Conservation (phyloP, 495 filamentous ascomycete genomes). For the Cercophora scortea region DNA sequence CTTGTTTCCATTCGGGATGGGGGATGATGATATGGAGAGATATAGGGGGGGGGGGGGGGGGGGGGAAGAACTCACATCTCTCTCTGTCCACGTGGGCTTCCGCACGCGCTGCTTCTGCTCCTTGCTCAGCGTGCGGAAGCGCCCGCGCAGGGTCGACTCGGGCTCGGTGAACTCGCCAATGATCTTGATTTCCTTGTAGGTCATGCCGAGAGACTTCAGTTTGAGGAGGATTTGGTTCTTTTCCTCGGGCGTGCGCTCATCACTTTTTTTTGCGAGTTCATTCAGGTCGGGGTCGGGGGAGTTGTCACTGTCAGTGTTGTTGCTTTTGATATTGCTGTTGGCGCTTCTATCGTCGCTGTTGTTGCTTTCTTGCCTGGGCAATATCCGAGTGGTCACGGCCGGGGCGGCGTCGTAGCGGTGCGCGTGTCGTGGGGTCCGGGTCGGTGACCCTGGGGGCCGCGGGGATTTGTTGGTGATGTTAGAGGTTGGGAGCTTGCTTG, state of each 20-base stretch:
- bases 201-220: slow-evolving; percentile 50
- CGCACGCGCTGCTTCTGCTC: slow-evolving; percentile 62
- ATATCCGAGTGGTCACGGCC: too few species aligned
- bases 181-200: slow-evolving; percentile 72
- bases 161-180: slow-evolving; percentile 63
- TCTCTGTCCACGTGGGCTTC: slow-evolving; percentile 67
- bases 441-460: too few species aligned
- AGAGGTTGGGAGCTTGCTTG: too few species aligned
- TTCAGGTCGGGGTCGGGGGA: not conserved
- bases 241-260: slow-evolving; percentile 37
- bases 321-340: not conserved
- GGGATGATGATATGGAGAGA: not conserved
- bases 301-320: not conserved
- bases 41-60: too few species aligned
- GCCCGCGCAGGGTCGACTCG: slow-evolving; percentile 79
- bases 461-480: too few species aligned
- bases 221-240: slow-evolving; percentile 48
- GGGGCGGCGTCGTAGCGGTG: too few species aligned
- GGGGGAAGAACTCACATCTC: slow-evolving; percentile 57
- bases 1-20: not conserved
- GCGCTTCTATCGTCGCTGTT: not conserved
- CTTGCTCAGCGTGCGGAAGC: slow-evolving; percentile 75
- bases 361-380: too few species aligned
- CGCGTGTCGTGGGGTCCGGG: too few species aligned
- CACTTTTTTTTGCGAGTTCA: not conserved